Percentiles rank a stretch among this genome's conserved stretches.
These are phyloP conservation scores for Musa troglodytarum DNA, from an alignment of 176 grass and related monocot genomes.

Conservation along the genomic window DNA sequence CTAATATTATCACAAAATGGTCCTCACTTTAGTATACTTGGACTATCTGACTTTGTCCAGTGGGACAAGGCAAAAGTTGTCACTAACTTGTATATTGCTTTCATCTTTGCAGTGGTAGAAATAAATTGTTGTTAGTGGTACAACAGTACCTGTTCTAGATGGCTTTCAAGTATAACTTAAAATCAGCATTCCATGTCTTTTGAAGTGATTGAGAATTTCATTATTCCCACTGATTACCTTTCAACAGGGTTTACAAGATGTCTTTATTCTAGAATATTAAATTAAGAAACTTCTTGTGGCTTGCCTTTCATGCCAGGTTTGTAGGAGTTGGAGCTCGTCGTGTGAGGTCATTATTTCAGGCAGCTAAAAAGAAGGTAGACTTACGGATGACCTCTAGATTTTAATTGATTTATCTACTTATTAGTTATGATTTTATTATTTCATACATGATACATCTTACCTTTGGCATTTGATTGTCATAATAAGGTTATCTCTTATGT, in stretches of 20 bases:
- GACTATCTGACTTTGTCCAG: no score
- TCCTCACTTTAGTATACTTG: no score
- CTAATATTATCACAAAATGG: no score
- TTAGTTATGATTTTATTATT: constrained; percentile 3
- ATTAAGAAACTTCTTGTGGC: constrained; percentile 3
- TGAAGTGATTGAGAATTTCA: not conserved
- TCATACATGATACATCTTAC: not conserved
- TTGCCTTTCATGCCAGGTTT: constrained; percentile 59
- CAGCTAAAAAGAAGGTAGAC: constrained; percentile 92
- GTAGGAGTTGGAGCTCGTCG: constrained; percentile 97
- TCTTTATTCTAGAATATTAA: not conserved
- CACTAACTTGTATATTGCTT: no score
- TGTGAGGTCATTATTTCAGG: constrained; percentile 94
- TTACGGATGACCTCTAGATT: not conserved
- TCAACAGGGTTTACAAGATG: not conserved
- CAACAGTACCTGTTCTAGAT: not conserved
- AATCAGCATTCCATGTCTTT: not conserved
- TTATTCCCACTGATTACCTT: not conserved
- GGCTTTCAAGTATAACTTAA: not conserved
- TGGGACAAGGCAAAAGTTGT: no score
- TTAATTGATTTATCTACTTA: not conserved
- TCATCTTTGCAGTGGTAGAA: no score
- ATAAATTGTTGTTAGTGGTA: not conserved
- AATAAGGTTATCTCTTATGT: not conserved
- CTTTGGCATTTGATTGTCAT: not conserved